These are phyloP conservation scores for Kappamyces sp. DNA, from an alignment of 192 early-diverging fungal genomes.

Conservation along the genomic window DNA sequence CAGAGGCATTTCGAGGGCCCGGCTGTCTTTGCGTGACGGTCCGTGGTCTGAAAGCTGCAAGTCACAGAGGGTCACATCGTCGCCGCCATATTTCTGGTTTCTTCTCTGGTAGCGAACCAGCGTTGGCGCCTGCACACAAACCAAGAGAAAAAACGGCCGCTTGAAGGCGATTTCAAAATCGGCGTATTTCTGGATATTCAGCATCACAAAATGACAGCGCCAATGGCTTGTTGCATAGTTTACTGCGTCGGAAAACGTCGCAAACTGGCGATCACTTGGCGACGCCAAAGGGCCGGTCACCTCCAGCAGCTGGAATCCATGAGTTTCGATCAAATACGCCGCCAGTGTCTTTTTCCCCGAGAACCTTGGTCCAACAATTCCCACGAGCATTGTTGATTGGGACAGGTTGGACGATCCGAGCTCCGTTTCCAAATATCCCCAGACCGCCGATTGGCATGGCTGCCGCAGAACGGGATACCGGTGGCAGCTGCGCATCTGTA, in stretches of 20 bases:
- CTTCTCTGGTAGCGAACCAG: constrained; percentile 54
- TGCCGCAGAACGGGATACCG: no score
- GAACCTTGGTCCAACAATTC: constrained; percentile 56
- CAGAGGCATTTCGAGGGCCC: constrained; percentile 3
- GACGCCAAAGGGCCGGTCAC: constrained; percentile 11
- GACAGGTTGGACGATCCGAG: no score
- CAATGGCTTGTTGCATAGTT: constrained; percentile 69
- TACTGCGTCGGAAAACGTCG: not conserved
- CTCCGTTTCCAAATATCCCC: no score
- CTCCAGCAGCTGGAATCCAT: constrained; percentile 45
- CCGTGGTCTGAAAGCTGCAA: not conserved
- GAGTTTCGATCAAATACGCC: constrained; percentile 43
- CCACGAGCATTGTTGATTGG: constrained; percentile 58
- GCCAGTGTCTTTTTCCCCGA: constrained; percentile 65
- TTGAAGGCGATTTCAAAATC: constrained; percentile 62
- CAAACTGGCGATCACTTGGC: not conserved
- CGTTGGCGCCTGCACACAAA: constrained; percentile 80
- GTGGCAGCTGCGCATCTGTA: no score
- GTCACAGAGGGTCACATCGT: constrained; percentile 11
- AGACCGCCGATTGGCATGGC: no score
- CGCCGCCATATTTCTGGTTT: constrained; percentile 6
- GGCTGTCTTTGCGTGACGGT: not conserved
- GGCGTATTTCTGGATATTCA: constrained; percentile 46
- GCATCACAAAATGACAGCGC: constrained; percentile 67
- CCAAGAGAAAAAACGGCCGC: constrained; percentile 69